Percentiles rank a stretch among this genome's conserved stretches.
Conservation (phyloP, 2,329 filamentous ascomycete species). For the Orbilia blumenaviensis region DNA sequence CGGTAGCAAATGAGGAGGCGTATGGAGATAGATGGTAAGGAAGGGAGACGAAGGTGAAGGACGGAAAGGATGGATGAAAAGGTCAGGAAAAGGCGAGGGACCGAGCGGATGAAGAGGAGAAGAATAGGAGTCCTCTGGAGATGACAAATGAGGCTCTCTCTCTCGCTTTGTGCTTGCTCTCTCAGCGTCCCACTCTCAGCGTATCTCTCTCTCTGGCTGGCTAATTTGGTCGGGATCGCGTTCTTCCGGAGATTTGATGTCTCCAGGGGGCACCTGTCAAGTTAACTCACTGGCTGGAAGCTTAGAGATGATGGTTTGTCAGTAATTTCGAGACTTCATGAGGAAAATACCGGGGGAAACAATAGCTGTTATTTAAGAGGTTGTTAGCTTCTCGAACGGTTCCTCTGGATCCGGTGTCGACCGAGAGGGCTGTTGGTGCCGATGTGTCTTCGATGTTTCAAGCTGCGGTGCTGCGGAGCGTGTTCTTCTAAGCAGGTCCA, state of each 20-base stretch:
- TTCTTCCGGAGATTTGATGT: conserved; percentile 51
- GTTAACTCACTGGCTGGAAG: conserved; percentile 18
- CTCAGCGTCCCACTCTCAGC: background rate
- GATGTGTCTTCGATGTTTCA: conserved; percentile 47
- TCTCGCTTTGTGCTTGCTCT: background rate
- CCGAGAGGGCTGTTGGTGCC: conserved; percentile 47
- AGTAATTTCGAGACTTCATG: conserved; percentile 20
- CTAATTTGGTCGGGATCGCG: conserved; percentile 53
- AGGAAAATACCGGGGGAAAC: conserved; percentile 35
- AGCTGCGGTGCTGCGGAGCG: background rate
- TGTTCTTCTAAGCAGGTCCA: conserved; percentile 6
- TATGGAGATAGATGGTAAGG: conserved; percentile 4
- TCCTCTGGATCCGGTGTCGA: conserved; percentile 47
- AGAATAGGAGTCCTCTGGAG: conserved; percentile 26
- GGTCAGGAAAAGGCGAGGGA: background rate
- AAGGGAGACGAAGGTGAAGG: conserved; percentile 9
- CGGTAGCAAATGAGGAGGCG: conserved; percentile 23
- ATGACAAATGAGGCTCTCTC: conserved; percentile 41
- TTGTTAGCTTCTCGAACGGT: conserved; percentile 32
- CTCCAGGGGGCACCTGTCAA: conserved; percentile 31
- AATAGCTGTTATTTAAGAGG: conserved; percentile 41
- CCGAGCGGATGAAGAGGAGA: background rate
- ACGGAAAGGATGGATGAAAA: background rate
- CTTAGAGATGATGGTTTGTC: conserved; percentile 33
- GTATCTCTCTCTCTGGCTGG: conserved; percentile 30